Evolutionary conservation across 1,284 basidiomycete genomes (phyloP).

Genomic region (Gomphus bonarii): DNA sequence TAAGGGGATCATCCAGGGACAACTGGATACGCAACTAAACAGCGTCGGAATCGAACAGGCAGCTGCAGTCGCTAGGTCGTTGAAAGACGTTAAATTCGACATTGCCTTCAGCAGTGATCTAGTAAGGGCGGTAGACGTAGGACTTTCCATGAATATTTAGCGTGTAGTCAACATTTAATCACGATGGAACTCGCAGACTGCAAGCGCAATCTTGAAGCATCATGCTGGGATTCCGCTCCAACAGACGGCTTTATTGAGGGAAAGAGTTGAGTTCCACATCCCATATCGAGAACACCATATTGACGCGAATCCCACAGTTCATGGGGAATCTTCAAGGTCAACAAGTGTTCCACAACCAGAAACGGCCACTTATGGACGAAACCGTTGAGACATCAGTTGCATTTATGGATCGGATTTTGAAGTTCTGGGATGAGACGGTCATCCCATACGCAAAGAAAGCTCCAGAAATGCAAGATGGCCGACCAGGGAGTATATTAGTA

Average conservation of each 20-base stretch:
- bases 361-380: constrained; percentile 17
- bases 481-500: constrained; percentile 38
- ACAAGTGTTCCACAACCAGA: constrained; percentile 15
- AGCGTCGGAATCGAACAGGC: constrained; percentile 38
- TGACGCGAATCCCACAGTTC: constrained; percentile 29
- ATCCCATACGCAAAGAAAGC: constrained; percentile 15
- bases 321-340: constrained; percentile 57
- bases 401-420: constrained; percentile 36
- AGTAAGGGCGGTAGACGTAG: constrained; percentile 46
- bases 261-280: constrained; percentile 39
- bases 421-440: constrained; percentile 52
- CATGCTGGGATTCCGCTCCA: constrained; percentile 38
- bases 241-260: constrained; percentile 39
- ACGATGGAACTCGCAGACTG: constrained; percentile 36
- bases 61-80: constrained; percentile 35
- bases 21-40: constrained; percentile 55
- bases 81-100: constrained; percentile 41
- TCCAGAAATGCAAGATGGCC: constrained; percentile 12
- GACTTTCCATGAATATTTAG: constrained; percentile 1
- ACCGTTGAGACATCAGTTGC: constrained; percentile 27
- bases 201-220: constrained; percentile 43
- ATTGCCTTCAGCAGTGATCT: constrained; percentile 59
- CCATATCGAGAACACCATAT: neutral
- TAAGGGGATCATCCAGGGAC: constrained; percentile 54
- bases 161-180: neutral